Conservation (phyloP, 2,329 filamentous ascomycete species). For the Beauveria sp. region DNA sequence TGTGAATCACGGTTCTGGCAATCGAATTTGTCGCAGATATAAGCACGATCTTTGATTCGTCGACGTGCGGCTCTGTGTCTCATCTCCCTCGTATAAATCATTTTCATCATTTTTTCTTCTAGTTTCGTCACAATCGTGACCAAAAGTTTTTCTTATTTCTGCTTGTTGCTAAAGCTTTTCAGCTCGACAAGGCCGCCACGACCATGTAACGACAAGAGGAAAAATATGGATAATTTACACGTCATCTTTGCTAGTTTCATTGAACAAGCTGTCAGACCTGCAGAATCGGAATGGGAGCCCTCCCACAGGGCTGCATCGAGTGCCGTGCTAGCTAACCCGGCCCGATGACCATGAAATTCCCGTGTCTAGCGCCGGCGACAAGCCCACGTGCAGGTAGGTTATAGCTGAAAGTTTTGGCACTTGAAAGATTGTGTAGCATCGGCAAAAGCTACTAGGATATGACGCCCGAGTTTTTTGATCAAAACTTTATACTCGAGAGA, state of each 20-base stretch:
- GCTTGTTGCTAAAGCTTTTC: too few species aligned
- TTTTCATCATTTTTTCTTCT: background rate
- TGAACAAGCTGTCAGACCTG: background rate
- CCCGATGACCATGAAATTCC: slow-evolving; percentile 2
- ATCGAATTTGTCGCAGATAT: background rate
- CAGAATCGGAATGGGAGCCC: background rate
- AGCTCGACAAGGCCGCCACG: too few species aligned
- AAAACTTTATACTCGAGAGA: too few species aligned
- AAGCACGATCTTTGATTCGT: background rate
- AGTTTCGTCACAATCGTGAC: too few species aligned
- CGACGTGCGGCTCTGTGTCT: background rate
- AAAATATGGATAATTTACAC: background rate
- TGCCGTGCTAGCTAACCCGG: background rate
- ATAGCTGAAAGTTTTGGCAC: background rate
- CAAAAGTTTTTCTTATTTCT: too few species aligned
- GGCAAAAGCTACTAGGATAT: too few species aligned
- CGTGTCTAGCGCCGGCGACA: background rate
- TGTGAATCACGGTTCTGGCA: background rate
- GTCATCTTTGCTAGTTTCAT: background rate
- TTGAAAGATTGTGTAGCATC: background rate
- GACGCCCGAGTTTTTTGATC: too few species aligned
- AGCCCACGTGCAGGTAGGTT: background rate
- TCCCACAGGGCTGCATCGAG: slow-evolving; percentile 4
- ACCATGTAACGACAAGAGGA: background rate
- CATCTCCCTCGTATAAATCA: too few species aligned